Evolutionary conservation across 2,329 filamentous ascomycete species (phyloP), one percentile per base, ranked within the genome.

Genomic region (Neofusicoccum sp.): DNA sequence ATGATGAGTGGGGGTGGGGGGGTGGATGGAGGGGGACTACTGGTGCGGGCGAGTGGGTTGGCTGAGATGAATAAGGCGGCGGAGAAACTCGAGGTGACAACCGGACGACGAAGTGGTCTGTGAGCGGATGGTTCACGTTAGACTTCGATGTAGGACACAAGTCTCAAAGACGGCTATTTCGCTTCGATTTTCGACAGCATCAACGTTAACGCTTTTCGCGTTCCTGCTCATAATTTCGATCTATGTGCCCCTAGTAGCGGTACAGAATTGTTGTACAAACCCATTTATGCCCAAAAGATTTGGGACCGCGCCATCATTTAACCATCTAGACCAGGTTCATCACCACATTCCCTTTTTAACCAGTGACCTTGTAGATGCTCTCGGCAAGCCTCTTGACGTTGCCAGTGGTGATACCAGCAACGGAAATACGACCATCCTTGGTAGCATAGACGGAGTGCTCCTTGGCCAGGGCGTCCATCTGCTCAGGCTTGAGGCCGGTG

Each of bases 371-470:
- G 83, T 86, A 91, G 78, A 95, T 93, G 72, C 89, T 84, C 82
- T 93, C 87, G 63, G 90, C 90, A 64, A 95, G 85, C 66, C 89
- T 87, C 70, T 87, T 87, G 63, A 93, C 90, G 72, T 93, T 93
- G 68, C 82, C 88, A 66, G 78, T 85, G 56, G 90, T 95, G 76
- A 95, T 93, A 68, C 90, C 90, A 47, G 90, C 90, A 59, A 95
- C 89, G 48, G 89, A 92, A 75, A 95, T 95, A 72, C 90, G 86
- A 69, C 90, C 90, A 73, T 95, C 89, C 83, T 91, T 95, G 78
- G 95, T 98, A 67, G 93, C 93, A 76, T 99, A 99, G 70, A 99
- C 93, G 63, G 91, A 96, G 84, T 95, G 91, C 83, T 98, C 91
- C 83, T 96, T 92, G 68, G 93, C 91, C 64, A 99, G 84, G 71